Evolutionary conservation across 805 yeast genomes (phyloP).

Genomic region (Torulaspora delbrueckii): DNA sequence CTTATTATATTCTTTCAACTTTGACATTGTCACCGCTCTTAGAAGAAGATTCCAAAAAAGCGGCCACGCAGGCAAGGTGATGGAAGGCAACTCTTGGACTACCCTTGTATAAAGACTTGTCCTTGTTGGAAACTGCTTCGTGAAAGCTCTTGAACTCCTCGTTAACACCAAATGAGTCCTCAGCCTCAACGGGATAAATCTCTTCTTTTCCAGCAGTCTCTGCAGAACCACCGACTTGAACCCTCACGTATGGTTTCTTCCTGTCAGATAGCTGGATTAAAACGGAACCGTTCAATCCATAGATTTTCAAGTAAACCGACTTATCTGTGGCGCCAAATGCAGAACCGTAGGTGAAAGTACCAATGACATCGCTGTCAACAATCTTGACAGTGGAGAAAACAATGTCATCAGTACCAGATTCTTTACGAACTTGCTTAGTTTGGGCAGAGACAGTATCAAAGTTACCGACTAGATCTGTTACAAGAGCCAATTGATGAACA

Average conservation of each 20-base stretch:
- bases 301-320: constrained; percentile 58
- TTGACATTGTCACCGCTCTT: constrained; percentile 47
- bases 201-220: constrained; percentile 27
- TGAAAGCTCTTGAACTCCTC: constrained; percentile 52
- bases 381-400: constrained; percentile 64
- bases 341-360: constrained; percentile 83
- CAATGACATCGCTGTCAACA: constrained; percentile 58
- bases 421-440: constrained; percentile 69
- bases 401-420: constrained; percentile 79
- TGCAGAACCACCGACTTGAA: constrained; percentile 30
- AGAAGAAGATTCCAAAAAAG: constrained; percentile 67
- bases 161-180: constrained; percentile 50
- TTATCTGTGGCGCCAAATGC: constrained; percentile 80
- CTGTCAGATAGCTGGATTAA: constrained; percentile 55
- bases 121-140: constrained; percentile 57
- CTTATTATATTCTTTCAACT: constrained; percentile 35
- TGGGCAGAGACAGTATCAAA: constrained; percentile 68
- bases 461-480: constrained; percentile 76
- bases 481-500: constrained; percentile 86
- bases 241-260: constrained; percentile 37
- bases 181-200: constrained; percentile 38
- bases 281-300: constrained; percentile 76
- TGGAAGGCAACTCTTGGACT: constrained; percentile 84
- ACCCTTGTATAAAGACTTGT: constrained; percentile 51
- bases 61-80: constrained; percentile 86